Conservation (phyloP, 106 monocot species). For the Allium fistulosum region DNA sequence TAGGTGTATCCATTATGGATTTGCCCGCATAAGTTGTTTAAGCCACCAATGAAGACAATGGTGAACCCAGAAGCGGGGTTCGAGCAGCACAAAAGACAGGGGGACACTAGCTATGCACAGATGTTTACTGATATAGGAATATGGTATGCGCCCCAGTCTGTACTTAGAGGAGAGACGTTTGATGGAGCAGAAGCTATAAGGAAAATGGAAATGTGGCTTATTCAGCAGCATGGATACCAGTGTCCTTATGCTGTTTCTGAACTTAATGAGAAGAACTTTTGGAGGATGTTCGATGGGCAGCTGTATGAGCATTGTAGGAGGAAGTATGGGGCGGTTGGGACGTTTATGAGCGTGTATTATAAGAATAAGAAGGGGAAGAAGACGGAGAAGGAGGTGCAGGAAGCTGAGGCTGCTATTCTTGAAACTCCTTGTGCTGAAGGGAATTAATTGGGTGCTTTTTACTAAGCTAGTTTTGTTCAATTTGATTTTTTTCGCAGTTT, state of each 20-base stretch:
- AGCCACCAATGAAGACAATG: constrained; percentile 25
- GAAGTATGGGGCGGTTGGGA: constrained; percentile 26
- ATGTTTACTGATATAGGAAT: constrained; percentile 29
- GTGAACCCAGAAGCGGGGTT: constrained; percentile 24
- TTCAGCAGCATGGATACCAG: constrained; percentile 23
- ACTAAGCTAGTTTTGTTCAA: no score
- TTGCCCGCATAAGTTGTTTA: constrained; percentile 17
- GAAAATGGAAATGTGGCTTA: constrained; percentile 23
- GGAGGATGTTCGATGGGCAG: constrained; percentile 30
- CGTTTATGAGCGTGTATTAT: constrained; percentile 37
- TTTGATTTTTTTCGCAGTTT: no score
- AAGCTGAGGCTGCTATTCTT: constrained; percentile 24
- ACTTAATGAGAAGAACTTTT: constrained; percentile 35
- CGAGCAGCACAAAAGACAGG: constrained; percentile 4
- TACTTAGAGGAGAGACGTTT: constrained; percentile 26
- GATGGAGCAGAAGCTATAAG: constrained; percentile 17
- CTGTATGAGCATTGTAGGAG: constrained; percentile 30
- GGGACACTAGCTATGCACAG: constrained; percentile 33
- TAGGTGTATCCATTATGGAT: constrained; percentile 25
- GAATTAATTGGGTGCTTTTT: no score
- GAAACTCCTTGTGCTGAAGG: constrained; percentile 18
- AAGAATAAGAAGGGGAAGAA: constrained; percentile 35
- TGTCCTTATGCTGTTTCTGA: constrained; percentile 29
- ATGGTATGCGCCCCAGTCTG: constrained; percentile 19
- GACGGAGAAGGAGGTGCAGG: constrained; percentile 30